Evolutionary conservation across 371 early-diverging fungal genomes (phyloP).

Genomic region (Mucor mucedo): DNA sequence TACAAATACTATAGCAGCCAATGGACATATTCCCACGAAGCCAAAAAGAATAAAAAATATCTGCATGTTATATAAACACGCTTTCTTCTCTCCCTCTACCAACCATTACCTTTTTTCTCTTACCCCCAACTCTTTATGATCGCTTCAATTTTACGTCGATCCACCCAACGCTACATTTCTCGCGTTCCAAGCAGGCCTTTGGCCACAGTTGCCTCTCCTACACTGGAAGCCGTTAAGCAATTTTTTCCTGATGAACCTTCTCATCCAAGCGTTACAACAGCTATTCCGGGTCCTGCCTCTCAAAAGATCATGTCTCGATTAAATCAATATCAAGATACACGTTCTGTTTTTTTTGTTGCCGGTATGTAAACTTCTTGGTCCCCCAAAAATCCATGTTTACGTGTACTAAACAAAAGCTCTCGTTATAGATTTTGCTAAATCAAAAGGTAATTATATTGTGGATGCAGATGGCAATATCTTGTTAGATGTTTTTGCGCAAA

Average conservation of each 20-base stretch:
- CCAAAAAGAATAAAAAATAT: neutral
- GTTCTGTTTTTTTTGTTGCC: constrained; percentile 53
- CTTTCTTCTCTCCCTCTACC: neutral
- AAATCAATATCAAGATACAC: constrained; percentile 51
- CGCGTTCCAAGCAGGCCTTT: constrained; percentile 4
- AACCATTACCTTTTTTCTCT: neutral
- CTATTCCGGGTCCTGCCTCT: constrained; percentile 53
- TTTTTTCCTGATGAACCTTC: constrained; percentile 46
- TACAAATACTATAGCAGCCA: constrained; percentile 9
- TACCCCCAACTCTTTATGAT: constrained; percentile 3
- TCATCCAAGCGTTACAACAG: constrained; percentile 37
- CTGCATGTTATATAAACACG: constrained; percentile 1
- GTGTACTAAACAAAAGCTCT: neutral
- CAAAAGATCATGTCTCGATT: constrained; percentile 38
- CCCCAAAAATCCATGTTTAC: neutral
- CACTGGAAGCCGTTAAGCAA: constrained; percentile 3
- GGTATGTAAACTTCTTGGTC: constrained; percentile 29
- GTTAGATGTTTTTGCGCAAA: constrained; percentile 77
- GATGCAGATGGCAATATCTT: constrained; percentile 77
- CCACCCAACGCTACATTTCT: constrained; percentile 1
- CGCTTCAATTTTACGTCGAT: constrained; percentile 9
- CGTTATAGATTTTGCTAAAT: constrained; percentile 65
- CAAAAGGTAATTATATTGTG: constrained; percentile 76
- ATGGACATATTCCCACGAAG: constrained; percentile 15
- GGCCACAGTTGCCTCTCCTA: constrained; percentile 12